Evolutionary conservation across 441 rosid genomes (phyloP), one percentile per base, ranked within the genome.

Genomic region (Bruguiera hainesii): DNA sequence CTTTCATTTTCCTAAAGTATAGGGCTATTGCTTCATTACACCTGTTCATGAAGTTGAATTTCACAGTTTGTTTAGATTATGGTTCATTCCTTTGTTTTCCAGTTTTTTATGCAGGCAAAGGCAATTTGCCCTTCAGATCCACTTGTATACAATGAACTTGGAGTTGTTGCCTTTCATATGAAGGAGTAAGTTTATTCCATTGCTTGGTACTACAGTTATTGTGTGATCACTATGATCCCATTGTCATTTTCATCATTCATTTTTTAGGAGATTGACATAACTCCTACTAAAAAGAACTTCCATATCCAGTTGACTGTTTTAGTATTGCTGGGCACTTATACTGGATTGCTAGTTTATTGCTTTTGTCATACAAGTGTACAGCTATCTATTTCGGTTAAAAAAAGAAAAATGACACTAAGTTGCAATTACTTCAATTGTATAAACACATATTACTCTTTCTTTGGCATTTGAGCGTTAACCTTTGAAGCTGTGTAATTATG

Each of bases 41-140:
- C 16, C 48, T 42, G 16, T 42, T 42, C 18, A 10, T 13, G 16
- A 42, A 42, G 48, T 42, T 42, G 16, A 2, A 11, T 42, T 42
- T 42, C 16, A 11, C 48, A 42, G 48, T 9, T 10, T 37, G 46
- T 42, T 11, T 13, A 33, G 60, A 26, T 67, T 64, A 69, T 80
- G 48, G 69, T 16, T 35, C 50, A 4, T 19, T 20, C 50, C 25
- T 76, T 65, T 69, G 60, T 52, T 72, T 77, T 75, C 11, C 85
- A 94, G 98, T 94, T 91, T 78, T 86, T 89, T 72, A 84, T 89
- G 90, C 96, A 91, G 92, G 96, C 99, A 58, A 91, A 89, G 85
- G 70, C 81, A 51, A 88, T 88, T 66, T 91, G 97, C 70, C 86
- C 94, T 65, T 88, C 94, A 33, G 98, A 94, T 80, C 99, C 99